Evolutionary conservation across 148 eudicot genomes (phyloP).

Genomic region (Rhododendron griersonianum): DNA sequence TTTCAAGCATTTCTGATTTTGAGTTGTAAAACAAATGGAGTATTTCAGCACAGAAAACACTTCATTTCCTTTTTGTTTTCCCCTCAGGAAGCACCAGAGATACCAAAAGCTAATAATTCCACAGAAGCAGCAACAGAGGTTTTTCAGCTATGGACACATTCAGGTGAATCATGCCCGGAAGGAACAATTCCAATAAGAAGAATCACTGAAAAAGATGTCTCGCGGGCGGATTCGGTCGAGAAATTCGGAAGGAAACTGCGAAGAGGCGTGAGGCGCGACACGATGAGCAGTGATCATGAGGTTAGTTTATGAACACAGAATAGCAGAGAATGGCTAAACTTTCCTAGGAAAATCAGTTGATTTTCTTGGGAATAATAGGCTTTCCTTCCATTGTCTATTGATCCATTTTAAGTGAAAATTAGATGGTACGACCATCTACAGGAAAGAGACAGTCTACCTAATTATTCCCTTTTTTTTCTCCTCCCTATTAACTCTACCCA

Average conservation of each 20-base stretch:
- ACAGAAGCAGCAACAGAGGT: slow-evolving; percentile 28
- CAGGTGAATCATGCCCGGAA: slow-evolving; percentile 82
- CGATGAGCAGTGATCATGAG: slow-evolving; percentile 82
- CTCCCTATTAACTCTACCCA: not conserved
- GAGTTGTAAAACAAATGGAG: not conserved
- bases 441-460: not conserved
- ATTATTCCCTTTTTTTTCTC: not conserved
- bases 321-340: not conserved
- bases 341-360: not conserved
- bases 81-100: slow-evolving; percentile 69
- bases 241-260: slow-evolving; percentile 76
- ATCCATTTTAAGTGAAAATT: not conserved
- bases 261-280: slow-evolving; percentile 58
- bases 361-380: not conserved
- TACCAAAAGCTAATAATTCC: slow-evolving; percentile 57
- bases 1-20: not conserved
- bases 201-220: slow-evolving; percentile 67
- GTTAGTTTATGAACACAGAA: slow-evolving; percentile 30
- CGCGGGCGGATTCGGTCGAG: slow-evolving; percentile 51
- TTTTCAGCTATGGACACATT: slow-evolving; percentile 59
- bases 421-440: not conserved
- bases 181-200: slow-evolving; percentile 93
- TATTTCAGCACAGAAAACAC: not conserved
- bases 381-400: not conserved
- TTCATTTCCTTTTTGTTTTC: not conserved